A percentile compares a stretch with the other conserved stretches of the same genome.
phyloP scores from a whole-genome alignment of 2,329 filamentous ascomycete species.

The Ophiostoma perfectum region DNA sequence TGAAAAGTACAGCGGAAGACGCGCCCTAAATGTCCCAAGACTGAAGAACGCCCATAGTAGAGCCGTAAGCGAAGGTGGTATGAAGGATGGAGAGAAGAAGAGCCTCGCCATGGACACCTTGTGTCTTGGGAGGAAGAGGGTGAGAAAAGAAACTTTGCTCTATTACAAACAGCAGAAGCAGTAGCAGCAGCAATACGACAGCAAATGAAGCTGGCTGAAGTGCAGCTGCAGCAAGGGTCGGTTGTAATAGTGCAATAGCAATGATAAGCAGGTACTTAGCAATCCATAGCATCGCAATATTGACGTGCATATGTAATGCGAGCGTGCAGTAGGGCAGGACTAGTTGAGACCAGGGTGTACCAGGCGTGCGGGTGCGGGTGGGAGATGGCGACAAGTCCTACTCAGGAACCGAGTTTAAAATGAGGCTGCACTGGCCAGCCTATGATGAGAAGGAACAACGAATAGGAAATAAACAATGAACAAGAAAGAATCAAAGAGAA shows the following conservation, averaged over 20 bases:
- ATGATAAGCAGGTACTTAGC: too few species aligned
- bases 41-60: background rate
- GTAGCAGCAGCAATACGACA: too few species aligned
- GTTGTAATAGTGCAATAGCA: too few species aligned
- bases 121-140: too few species aligned
- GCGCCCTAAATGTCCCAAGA: background rate
- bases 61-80: background rate
- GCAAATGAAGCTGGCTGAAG: too few species aligned
- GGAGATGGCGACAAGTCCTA: background rate
- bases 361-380: background rate
- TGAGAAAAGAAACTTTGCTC: too few species aligned
- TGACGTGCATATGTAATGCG: slow-evolving; percentile 11
- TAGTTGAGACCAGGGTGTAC: background rate
- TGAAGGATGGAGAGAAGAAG: too few species aligned
- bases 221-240: too few species aligned
- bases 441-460: background rate
- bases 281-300: background rate
- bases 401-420: background rate
- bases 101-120: too few species aligned
- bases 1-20: background rate
- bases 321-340: slow-evolving; percentile 6
- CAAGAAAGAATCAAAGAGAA: background rate
- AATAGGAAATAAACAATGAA: background rate
- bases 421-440: slow-evolving; percentile 3
- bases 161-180: too few species aligned